phyloP scores from a whole-genome alignment of 2,329 filamentous ascomycete species.

The Neocucurbitaria cava region DNA sequence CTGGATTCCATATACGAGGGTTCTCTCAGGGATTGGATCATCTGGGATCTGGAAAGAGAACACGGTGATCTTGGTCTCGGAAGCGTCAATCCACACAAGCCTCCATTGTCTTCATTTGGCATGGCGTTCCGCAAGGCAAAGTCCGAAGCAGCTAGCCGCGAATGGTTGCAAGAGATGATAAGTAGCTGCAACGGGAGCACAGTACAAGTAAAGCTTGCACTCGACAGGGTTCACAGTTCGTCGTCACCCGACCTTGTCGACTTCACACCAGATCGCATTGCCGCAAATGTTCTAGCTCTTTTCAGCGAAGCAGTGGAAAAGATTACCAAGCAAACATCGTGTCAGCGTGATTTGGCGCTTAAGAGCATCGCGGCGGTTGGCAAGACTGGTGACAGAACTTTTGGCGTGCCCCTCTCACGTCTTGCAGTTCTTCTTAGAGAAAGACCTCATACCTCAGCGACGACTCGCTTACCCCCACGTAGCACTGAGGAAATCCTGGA shows the following conservation, averaged over 20 bases:
- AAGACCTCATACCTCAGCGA: neutral
- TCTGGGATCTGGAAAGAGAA: conserved; percentile 28
- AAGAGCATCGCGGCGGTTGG: conserved; percentile 9
- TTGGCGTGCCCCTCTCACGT: conserved; percentile 2
- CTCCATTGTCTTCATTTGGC: conserved; percentile 20
- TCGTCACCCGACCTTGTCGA: too few relatives aligned
- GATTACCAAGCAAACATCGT: conserved; percentile 1
- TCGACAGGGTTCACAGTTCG: conserved; percentile 13
- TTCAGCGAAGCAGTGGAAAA: conserved; percentile 2
- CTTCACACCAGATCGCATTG: conserved; percentile 7
- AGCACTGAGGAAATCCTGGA: conserved; percentile 7
- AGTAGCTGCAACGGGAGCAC: conserved; percentile 5
- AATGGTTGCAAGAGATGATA: conserved; percentile 4
- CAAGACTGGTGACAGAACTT: neutral
- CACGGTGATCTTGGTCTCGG: conserved; percentile 25
- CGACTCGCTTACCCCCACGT: neutral
- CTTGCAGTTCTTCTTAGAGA: conserved; percentile 6
- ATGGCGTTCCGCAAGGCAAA: conserved; percentile 4
- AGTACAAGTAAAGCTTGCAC: conserved; percentile 11
- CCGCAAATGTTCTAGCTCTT: conserved; percentile 4
- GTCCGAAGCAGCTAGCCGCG: neutral
- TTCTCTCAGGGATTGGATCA: conserved; percentile 14
- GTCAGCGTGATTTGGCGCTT: conserved; percentile 1
- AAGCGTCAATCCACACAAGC: conserved; percentile 1
- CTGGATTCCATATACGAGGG: conserved; percentile 5